Percentiles rank a stretch among this genome's conserved stretches.
Conservation (phyloP, 2,329 filamentous ascomycete genomes). For the Fusarium sambucinum region DNA sequence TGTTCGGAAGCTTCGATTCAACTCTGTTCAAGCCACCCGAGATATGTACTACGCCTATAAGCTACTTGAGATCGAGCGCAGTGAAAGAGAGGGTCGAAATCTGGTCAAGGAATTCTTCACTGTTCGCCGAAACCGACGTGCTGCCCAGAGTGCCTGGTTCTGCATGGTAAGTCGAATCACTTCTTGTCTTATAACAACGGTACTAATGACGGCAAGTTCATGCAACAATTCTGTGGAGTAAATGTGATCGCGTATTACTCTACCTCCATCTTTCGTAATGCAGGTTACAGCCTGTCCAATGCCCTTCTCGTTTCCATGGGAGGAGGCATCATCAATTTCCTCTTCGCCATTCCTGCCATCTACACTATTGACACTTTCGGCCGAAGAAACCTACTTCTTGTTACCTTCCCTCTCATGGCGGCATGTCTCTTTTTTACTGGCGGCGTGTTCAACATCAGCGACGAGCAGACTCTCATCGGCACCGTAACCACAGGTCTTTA, state of each 20-base stretch:
- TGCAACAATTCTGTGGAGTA: slow-evolving; percentile 57
- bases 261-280: slow-evolving; percentile 57
- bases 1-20: slow-evolving; percentile 60
- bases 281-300: slow-evolving; percentile 55
- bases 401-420: slow-evolving; percentile 70
- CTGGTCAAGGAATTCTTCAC: slow-evolving; percentile 55
- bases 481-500: slow-evolving; percentile 56
- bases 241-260: slow-evolving; percentile 71
- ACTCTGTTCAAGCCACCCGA: slow-evolving; percentile 61
- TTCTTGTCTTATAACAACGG: fast-evolving
- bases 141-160: slow-evolving; percentile 54
- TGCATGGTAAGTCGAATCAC: slow-evolving; percentile 48
- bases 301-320: slow-evolving; percentile 68
- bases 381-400: slow-evolving; percentile 65
- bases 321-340: slow-evolving; percentile 68
- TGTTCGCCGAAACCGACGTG: slow-evolving; percentile 53
- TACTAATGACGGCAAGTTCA: slow-evolving; percentile 42
- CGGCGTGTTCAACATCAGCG: slow-evolving; percentile 61
- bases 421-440: slow-evolving; percentile 66
- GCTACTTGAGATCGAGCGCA: slow-evolving; percentile 50
- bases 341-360: slow-evolving; percentile 69
- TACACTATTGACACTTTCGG: slow-evolving; percentile 71
- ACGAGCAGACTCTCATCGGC: slow-evolving; percentile 43
- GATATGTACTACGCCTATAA: slow-evolving; percentile 65
- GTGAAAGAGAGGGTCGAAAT: slow-evolving; percentile 47